These are phyloP conservation scores for Lactifluus pinguis DNA, from an alignment of 768 basidiomycete species.

Conservation along the genomic window DNA sequence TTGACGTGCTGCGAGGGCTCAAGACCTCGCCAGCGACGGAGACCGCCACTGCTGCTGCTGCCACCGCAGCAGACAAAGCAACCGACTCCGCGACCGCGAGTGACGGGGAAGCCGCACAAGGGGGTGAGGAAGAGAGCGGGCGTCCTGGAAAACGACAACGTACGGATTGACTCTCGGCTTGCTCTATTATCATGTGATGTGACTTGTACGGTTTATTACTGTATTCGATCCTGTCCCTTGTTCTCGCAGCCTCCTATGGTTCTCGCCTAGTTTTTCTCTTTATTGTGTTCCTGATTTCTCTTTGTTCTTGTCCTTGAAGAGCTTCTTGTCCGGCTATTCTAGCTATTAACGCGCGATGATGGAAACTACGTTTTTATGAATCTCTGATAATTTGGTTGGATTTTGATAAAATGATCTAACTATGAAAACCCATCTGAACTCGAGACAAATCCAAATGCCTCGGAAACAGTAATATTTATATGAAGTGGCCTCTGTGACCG, in stretches of 20 bases:
- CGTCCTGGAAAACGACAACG: constrained; percentile 23
- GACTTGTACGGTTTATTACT: neutral
- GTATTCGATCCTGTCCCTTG: neutral
- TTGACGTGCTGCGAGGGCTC: constrained; percentile 42
- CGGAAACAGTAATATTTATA: too few relatives aligned
- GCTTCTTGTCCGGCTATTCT: neutral
- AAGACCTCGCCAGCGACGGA: constrained; percentile 10
- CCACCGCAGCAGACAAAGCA: constrained; percentile 6
- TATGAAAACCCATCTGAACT: neutral
- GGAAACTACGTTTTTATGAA: neutral
- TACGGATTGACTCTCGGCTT: constrained; percentile 16
- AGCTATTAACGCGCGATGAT: neutral
- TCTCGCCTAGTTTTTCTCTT: neutral
- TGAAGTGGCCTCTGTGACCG: too few relatives aligned
- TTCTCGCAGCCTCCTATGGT: neutral
- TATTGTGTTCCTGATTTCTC: neutral
- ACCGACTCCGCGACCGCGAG: neutral
- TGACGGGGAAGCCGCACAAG: constrained; percentile 14
- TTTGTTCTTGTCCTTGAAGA: neutral
- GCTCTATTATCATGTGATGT: neutral
- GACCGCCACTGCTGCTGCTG: neutral
- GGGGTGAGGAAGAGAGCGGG: constrained; percentile 19
- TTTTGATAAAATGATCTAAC: neutral
- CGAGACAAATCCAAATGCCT: too few relatives aligned
- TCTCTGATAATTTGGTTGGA: neutral